phyloP scores from a whole-genome alignment of 176 grass and related monocot species.

The Tillandsia leiboldiana region DNA sequence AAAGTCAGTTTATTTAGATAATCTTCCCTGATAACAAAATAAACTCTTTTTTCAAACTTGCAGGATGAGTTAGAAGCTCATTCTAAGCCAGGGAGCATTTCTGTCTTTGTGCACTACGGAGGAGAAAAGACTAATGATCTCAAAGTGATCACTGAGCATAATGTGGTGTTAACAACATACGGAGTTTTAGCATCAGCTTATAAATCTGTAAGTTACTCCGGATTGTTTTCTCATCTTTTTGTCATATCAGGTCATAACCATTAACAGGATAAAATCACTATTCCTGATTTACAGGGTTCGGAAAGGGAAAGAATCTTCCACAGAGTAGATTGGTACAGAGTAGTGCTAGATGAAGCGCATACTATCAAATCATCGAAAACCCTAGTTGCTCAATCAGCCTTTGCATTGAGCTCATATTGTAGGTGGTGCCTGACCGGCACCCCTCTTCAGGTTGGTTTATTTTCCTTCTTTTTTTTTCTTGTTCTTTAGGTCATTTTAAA shows the following conservation, averaged over 20 bases:
- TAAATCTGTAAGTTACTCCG: slow-evolving; percentile 38
- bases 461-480: not conserved
- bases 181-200: slow-evolving; percentile 51
- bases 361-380: slow-evolving; percentile 74
- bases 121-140: slow-evolving; percentile 54
- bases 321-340: slow-evolving; percentile 64
- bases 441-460: slow-evolving; percentile 57
- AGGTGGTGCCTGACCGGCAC: slow-evolving; percentile 96
- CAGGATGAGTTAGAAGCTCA: slow-evolving; percentile 83
- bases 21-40: slow-evolving; percentile 9
- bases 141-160: slow-evolving; percentile 44
- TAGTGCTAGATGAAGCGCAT: slow-evolving; percentile 90
- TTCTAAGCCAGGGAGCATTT: slow-evolving; percentile 50
- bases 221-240: not conserved
- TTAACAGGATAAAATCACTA: slow-evolving; percentile 14
- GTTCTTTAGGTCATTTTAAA: not conserved
- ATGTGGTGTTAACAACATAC: slow-evolving; percentile 81
- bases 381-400: slow-evolving; percentile 62
- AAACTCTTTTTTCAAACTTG: not conserved
- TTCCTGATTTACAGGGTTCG: slow-evolving; percentile 25
- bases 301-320: slow-evolving; percentile 58
- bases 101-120: slow-evolving; percentile 75
- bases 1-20: not conserved
- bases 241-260: slow-evolving; percentile 1
- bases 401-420: slow-evolving; percentile 56